Conservation (phyloP, 2,329 filamentous ascomycete species). For the Xylariomycetidae sp. region DNA sequence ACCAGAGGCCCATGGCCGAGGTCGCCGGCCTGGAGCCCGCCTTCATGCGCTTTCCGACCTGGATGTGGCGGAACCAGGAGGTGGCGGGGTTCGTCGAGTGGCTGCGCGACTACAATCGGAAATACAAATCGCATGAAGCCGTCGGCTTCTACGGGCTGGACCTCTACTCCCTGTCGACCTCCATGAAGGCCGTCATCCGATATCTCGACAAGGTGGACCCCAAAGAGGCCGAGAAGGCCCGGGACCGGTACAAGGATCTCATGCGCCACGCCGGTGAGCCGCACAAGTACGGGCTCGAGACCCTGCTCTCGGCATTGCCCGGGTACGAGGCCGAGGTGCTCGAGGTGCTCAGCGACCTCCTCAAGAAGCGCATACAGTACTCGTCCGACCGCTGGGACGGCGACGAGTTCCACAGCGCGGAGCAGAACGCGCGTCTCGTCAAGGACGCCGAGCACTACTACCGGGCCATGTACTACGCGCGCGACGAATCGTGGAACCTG, state of each 20-base stretch:
- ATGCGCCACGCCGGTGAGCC: slow-evolving; percentile 34
- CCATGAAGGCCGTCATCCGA: slow-evolving; percentile 23
- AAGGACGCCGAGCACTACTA: slow-evolving; percentile 47
- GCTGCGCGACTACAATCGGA: slow-evolving; percentile 43
- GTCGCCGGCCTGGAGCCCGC: slow-evolving; percentile 32
- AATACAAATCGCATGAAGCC: slow-evolving; percentile 11
- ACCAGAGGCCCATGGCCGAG: too few relatives aligned
- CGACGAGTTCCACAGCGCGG: slow-evolving; percentile 42
- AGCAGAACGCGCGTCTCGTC: slow-evolving; percentile 47
- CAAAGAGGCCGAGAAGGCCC: too few relatives aligned
- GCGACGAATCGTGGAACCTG: slow-evolving; percentile 44
- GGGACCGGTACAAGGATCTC: too few relatives aligned
- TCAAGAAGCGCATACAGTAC: slow-evolving; percentile 38
- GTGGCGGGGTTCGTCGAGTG: slow-evolving; percentile 47
- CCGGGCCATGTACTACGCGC: slow-evolving; percentile 46
- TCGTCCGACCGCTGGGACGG: slow-evolving; percentile 29
- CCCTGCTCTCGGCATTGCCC: slow-evolving; percentile 30
- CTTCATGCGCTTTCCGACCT: slow-evolving; percentile 47
- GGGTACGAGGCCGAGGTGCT: slow-evolving; percentile 43
- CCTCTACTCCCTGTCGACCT: slow-evolving; percentile 24
- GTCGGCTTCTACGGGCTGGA: slow-evolving; percentile 47
- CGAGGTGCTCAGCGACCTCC: slow-evolving; percentile 38
- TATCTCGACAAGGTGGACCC: slow-evolving; percentile 38
- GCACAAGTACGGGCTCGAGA: slow-evolving; percentile 41
- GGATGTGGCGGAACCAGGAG: slow-evolving; percentile 53